Evolutionary conservation across 1,284 basidiomycete genomes (phyloP).

Genomic region (Malassezia restricta): DNA sequence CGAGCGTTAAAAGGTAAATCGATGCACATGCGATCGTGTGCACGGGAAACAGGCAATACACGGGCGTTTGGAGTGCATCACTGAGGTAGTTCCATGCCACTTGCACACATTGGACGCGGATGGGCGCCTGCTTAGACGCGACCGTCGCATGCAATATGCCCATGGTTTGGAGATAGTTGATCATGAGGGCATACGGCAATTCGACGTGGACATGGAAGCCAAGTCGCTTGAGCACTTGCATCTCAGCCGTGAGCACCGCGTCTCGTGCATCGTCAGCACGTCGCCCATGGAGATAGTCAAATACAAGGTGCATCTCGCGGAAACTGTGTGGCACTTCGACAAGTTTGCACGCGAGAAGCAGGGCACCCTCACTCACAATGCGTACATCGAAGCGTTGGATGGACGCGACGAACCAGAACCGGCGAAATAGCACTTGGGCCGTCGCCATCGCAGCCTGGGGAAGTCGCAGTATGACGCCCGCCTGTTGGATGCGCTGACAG

Average conservation of each 20-base stretch:
- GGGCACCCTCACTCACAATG: constrained; percentile 78
- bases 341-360: constrained; percentile 89
- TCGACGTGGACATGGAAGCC: constrained; percentile 54
- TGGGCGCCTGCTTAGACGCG: background rate
- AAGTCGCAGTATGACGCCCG: constrained; percentile 77
- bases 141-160: constrained; percentile 52
- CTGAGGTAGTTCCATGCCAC: constrained; percentile 47
- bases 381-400: constrained; percentile 68
- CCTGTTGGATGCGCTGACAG: constrained; percentile 74
- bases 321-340: constrained; percentile 84
- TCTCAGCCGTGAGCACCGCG: constrained; percentile 80
- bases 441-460: constrained; percentile 93
- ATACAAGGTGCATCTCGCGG: constrained; percentile 86
- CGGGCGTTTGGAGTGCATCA: constrained; percentile 64
- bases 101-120: constrained; percentile 21
- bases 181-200: constrained; percentile 80
- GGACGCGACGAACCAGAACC: constrained; percentile 92
- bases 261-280: constrained; percentile 79
- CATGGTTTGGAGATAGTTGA: constrained; percentile 86
- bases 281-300: constrained; percentile 57
- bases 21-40: constrained; percentile 71
- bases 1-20: constrained; percentile 29
- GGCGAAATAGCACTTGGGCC: constrained; percentile 87
- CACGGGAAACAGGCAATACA: constrained; percentile 74
- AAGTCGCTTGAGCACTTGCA: constrained; percentile 79